These are phyloP conservation scores for Suillus subluteus DNA, from an alignment of 768 basidiomycete species.

Conservation along the genomic window DNA sequence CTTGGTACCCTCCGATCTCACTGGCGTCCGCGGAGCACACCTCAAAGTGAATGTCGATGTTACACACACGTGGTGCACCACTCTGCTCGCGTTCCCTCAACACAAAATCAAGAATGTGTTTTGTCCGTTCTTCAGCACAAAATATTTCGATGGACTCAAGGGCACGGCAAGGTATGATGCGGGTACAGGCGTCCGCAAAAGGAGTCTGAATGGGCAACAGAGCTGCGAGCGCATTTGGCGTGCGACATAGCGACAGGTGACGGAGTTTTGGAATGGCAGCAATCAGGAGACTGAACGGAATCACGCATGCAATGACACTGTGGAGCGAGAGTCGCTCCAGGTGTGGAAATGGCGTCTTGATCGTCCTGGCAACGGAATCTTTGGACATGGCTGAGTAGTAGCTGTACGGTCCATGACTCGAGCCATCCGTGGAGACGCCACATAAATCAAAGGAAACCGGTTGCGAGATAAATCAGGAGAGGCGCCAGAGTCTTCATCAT, in stretches of 20 bases:
- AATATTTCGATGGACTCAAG: slow-evolving; percentile 15
- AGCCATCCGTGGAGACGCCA: not conserved
- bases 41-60: slow-evolving; percentile 36
- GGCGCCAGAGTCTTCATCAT: slow-evolving; percentile 44
- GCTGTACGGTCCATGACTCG: not conserved
- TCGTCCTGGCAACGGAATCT: slow-evolving; percentile 13
- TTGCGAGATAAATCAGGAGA: slow-evolving; percentile 33
- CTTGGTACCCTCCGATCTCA: slow-evolving; percentile 11
- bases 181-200: slow-evolving; percentile 8
- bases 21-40: slow-evolving; percentile 6
- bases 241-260: slow-evolving; percentile 26
- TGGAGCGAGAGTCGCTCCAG: slow-evolving; percentile 41
- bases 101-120: slow-evolving; percentile 15
- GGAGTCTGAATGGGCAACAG: slow-evolving; percentile 24
- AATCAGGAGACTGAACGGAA: slow-evolving; percentile 21
- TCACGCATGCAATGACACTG: slow-evolving; percentile 39
- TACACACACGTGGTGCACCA: slow-evolving; percentile 29
- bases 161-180: slow-evolving; percentile 16
- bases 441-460: slow-evolving; percentile 28
- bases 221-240: slow-evolving; percentile 18
- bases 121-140: slow-evolving; percentile 22
- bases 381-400: slow-evolving; percentile 19
- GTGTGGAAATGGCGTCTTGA: slow-evolving; percentile 37
- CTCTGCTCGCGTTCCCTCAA: slow-evolving; percentile 22
- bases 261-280: slow-evolving; percentile 21